These are phyloP conservation scores for Boletellus ananas DNA, from an alignment of 768 basidiomycete genomes.

Conservation along the genomic window DNA sequence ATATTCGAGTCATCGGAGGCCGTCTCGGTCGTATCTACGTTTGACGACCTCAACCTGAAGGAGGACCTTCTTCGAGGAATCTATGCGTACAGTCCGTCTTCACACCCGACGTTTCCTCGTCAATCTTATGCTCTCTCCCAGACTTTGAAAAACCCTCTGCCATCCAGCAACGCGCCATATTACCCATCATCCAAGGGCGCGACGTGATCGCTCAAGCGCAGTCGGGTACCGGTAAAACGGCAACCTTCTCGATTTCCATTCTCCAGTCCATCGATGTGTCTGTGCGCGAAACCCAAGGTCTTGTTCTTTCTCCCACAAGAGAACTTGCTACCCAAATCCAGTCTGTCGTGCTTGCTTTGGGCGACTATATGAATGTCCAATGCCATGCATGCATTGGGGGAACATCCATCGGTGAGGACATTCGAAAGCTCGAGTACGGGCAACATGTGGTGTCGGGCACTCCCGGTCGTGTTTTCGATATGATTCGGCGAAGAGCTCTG, in stretches of 20 bases:
- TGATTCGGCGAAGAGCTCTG: slow-evolving; percentile 92
- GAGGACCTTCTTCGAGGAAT: slow-evolving; percentile 94
- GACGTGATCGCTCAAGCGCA: slow-evolving; percentile 99
- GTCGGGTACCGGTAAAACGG: slow-evolving; percentile 99
- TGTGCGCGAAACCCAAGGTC: slow-evolving; percentile 91
- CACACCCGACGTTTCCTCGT: not conserved
- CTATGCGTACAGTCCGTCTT: slow-evolving; percentile 87
- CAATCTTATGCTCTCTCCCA: slow-evolving; percentile 24
- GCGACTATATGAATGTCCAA: slow-evolving; percentile 99
- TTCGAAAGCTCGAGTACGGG: slow-evolving; percentile 94
- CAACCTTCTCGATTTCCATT: slow-evolving; percentile 97
- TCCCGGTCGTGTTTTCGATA: slow-evolving; percentile 97
- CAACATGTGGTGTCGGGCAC: slow-evolving; percentile 98
- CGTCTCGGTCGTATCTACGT: slow-evolving; percentile 83
- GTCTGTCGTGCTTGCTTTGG: slow-evolving; percentile 91
- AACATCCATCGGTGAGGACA: slow-evolving; percentile 95
- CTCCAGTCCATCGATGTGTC: slow-evolving; percentile 96
- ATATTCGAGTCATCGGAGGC: slow-evolving; percentile 95
- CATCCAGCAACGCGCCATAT: slow-evolving; percentile 96
- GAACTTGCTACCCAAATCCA: slow-evolving; percentile 99
- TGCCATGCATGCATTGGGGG: slow-evolving; percentile 99
- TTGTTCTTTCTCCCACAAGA: slow-evolving; percentile 96
- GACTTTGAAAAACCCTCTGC: slow-evolving; percentile 99
- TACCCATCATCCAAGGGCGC: slow-evolving; percentile 91
- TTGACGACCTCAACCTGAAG: slow-evolving; percentile 89